A percentile compares a stretch with the other conserved stretches of the same genome.
These are phyloP conservation scores for Epichloe hybrida DNA, from an alignment of 2,329 filamentous ascomycete species.

Conservation along the genomic window DNA sequence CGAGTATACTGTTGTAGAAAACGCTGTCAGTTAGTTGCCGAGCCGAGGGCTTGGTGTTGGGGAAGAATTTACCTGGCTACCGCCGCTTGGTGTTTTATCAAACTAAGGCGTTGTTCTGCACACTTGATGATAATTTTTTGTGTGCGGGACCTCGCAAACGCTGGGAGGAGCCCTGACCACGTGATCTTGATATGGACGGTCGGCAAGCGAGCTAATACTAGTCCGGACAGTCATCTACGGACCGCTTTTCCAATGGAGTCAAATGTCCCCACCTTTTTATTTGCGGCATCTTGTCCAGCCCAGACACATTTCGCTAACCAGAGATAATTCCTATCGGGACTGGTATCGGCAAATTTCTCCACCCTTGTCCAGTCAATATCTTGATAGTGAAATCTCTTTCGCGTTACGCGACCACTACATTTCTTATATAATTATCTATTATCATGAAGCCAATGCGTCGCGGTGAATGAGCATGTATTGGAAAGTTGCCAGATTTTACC, in stretches of 20 bases:
- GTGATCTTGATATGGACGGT: constrained; percentile 13
- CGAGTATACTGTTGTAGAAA: constrained; percentile 16
- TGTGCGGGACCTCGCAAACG: constrained; percentile 18
- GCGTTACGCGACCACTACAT: neutral
- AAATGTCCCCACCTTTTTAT: neutral
- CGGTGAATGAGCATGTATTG: neutral
- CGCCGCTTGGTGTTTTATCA: constrained; percentile 28
- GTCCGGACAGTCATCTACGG: neutral
- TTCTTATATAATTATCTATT: neutral
- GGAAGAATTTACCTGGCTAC: constrained; percentile 23
- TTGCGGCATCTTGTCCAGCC: neutral
- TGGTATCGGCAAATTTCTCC: neutral
- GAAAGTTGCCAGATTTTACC: neutral
- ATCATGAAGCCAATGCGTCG: neutral
- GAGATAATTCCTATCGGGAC: neutral
- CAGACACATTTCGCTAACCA: neutral
- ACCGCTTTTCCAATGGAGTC: neutral
- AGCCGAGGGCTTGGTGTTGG: constrained; percentile 11
- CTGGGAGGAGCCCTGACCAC: constrained; percentile 23
- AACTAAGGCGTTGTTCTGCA: constrained; percentile 14
- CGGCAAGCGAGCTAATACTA: constrained; percentile 4
- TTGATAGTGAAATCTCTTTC: neutral
- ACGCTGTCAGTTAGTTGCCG: constrained; percentile 6
- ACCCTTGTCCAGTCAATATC: neutral
- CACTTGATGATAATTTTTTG: constrained; percentile 23